A percentile compares a stretch with the other conserved stretches of the same genome.
These are phyloP conservation scores for Tillandsia fasciculata DNA, from an alignment of 176 grass and related monocot genomes.

Conservation along the genomic window DNA sequence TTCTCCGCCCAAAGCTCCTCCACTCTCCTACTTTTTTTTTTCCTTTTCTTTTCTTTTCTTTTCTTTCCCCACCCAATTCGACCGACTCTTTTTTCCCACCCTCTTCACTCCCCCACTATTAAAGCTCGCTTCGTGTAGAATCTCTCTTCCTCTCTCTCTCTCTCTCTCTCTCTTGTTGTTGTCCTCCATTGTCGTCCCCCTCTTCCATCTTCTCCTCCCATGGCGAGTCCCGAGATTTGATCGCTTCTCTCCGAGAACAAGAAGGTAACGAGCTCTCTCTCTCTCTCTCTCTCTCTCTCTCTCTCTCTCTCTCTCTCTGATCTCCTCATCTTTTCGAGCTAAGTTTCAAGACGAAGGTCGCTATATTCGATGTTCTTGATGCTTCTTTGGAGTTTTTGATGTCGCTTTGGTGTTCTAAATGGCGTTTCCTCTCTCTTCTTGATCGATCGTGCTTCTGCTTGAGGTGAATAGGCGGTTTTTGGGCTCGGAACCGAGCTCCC, in stretches of 20 bases:
- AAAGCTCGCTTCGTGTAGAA: no score
- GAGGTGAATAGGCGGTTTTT: background rate
- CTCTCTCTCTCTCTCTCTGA: background rate
- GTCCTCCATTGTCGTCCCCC: background rate
- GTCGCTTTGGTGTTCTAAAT: background rate
- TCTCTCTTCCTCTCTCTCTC: background rate
- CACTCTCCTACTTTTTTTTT: background rate
- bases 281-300: background rate
- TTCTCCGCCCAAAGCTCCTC: no score
- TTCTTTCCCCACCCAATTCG: constrained; percentile 1
- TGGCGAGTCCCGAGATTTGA: background rate
- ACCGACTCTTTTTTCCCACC: background rate
- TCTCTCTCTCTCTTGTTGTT: background rate
- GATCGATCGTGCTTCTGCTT: background rate
- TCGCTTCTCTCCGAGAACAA: background rate
- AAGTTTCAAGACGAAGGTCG: background rate
- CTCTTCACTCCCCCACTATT: no score
- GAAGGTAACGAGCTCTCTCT: background rate
- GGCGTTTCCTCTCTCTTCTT: background rate
- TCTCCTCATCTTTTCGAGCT: constrained; percentile 2
- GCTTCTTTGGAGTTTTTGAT: background rate
- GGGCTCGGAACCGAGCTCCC: background rate
- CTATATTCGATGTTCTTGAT: background rate
- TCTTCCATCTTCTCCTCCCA: background rate
- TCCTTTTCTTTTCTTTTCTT: background rate